Evolutionary conservation across 2,329 filamentous ascomycete genomes (phyloP).

Genomic region (Knufia petricola): DNA sequence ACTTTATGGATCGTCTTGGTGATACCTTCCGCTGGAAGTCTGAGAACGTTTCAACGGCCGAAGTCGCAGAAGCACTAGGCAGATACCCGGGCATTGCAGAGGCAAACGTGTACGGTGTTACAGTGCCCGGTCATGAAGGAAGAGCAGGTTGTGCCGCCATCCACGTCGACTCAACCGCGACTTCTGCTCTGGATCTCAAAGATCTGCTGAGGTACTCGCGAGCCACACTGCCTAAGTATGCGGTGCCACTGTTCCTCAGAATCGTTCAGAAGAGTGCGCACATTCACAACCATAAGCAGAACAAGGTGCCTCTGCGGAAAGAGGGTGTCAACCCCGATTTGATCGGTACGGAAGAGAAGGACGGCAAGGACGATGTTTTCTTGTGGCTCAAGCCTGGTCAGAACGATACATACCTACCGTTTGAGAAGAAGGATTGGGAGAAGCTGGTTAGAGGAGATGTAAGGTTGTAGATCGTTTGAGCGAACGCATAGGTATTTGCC

Average conservation of each 20-base stretch:
- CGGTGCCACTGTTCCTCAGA: conserved; percentile 64
- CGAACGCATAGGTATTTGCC: neutral
- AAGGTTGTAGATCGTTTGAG: conserved; percentile 31
- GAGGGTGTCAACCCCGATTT: conserved; percentile 21
- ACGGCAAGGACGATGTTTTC: conserved; percentile 27
- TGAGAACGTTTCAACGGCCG: conserved; percentile 72
- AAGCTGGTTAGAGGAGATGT: conserved; percentile 36
- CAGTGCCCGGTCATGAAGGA: conserved; percentile 71
- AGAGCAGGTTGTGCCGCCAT: conserved; percentile 73
- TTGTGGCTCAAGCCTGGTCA: conserved; percentile 17
- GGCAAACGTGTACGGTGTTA: conserved; percentile 78
- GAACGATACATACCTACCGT: conserved; percentile 16
- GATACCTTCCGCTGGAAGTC: conserved; percentile 55
- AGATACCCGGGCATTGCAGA: conserved; percentile 58
- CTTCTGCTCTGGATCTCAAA: conserved; percentile 47
- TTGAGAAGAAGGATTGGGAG: conserved; percentile 16
- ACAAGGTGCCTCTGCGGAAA: conserved; percentile 55
- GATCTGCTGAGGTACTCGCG: conserved; percentile 51
- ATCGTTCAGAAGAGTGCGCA: conserved; percentile 50
- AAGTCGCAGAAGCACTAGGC: conserved; percentile 69
- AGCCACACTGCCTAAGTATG: conserved; percentile 58
- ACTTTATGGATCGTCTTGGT: conserved; percentile 61
- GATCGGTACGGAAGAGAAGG: conserved; percentile 17
- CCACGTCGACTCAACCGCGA: conserved; percentile 41
- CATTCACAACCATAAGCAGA: conserved; percentile 72